These are phyloP conservation scores for Saitoella complicata DNA, from an alignment of 805 yeast species.

Conservation along the genomic window DNA sequence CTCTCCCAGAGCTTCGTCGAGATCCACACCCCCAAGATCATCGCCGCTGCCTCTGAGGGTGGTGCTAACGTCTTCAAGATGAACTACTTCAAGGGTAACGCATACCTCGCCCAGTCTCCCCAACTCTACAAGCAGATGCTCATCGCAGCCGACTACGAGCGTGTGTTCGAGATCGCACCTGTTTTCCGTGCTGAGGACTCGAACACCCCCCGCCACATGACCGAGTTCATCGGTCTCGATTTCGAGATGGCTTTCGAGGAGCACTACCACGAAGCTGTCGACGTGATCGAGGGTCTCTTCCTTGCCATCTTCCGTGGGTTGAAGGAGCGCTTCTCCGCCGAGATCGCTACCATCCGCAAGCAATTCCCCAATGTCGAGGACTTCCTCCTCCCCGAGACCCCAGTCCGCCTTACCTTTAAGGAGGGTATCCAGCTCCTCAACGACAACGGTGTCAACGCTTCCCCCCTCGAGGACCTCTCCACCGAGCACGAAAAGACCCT, in stretches of 20 bases:
- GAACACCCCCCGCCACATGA: slow-evolving; percentile 97
- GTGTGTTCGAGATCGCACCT: slow-evolving; percentile 91
- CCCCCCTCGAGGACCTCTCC: slow-evolving; percentile 70
- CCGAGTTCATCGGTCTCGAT: slow-evolving; percentile 95
- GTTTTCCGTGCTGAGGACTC: slow-evolving; percentile 99
- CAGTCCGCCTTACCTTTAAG: slow-evolving; percentile 76
- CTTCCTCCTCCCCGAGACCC: slow-evolving; percentile 82
- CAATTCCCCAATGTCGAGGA: slow-evolving; percentile 92
- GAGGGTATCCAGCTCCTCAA: slow-evolving; percentile 82
- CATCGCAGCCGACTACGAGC: slow-evolving; percentile 95
- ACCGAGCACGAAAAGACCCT: slow-evolving; percentile 90
- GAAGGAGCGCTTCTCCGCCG: slow-evolving; percentile 60
- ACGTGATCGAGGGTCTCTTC: slow-evolving; percentile 51
- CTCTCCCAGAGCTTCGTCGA: slow-evolving; percentile 56
- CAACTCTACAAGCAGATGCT: slow-evolving; percentile 96
- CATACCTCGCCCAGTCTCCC: slow-evolving; percentile 94
- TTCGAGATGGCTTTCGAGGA: slow-evolving; percentile 97
- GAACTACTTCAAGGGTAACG: slow-evolving; percentile 79
- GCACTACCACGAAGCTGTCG: slow-evolving; percentile 84
- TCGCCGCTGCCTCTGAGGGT: slow-evolving; percentile 94
- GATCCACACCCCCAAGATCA: slow-evolving; percentile 88
- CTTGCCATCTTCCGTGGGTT: slow-evolving; percentile 77
- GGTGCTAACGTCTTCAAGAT: slow-evolving; percentile 95
- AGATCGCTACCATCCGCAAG: slow-evolving; percentile 75
- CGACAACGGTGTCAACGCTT: slow-evolving; percentile 66